Evolutionary conservation across 257 asterid genomes (phyloP).

Genomic region (Solanum sejunctum): DNA sequence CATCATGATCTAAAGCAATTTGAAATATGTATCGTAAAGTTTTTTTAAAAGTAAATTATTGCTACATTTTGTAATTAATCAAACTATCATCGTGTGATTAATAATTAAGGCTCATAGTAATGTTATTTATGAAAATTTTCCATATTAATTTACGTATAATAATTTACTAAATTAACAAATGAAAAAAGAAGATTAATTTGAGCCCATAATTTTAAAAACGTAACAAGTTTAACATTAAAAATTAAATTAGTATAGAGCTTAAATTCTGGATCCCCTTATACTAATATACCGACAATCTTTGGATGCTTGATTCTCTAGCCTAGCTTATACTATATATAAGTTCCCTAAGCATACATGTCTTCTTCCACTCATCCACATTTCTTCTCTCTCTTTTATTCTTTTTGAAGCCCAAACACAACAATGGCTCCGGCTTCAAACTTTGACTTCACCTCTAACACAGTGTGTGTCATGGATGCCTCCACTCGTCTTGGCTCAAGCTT

Average conservation of each 20-base stretch:
- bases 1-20: no score
- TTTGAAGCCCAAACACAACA: background rate
- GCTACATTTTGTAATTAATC: no score
- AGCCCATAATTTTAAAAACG: background rate
- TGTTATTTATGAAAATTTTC: no score
- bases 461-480: constrained; percentile 89
- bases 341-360: background rate
- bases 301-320: background rate
- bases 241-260: background rate
- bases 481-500: constrained; percentile 57
- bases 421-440: background rate
- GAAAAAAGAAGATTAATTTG: background rate
- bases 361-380: background rate
- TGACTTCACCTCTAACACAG: constrained; percentile 8
- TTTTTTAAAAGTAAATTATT: no score
- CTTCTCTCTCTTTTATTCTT: background rate
- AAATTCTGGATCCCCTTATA: background rate
- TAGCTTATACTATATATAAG: background rate
- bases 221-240: background rate
- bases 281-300: background rate
- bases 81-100: no score
- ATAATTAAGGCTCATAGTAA: no score
- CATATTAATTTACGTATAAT: background rate
- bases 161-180: background rate
- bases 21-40: no score